A percentile compares a stretch with the other conserved stretches of the same genome.
phyloP scores from a whole-genome alignment of 805 yeast species.

The Wickerhamomyces strasburgensis region DNA sequence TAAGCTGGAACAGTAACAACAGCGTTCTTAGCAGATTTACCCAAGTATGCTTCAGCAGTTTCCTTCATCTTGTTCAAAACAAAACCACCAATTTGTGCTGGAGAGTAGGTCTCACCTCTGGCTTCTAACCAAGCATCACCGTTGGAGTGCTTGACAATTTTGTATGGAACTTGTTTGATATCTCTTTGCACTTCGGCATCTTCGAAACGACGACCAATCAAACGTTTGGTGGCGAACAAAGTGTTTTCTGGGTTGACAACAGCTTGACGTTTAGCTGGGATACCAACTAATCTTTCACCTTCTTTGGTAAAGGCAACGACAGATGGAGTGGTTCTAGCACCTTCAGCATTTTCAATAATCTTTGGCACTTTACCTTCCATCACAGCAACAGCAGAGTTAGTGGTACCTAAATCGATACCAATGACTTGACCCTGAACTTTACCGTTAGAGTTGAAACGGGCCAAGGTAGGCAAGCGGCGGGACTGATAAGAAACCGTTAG shows the following conservation, averaged over 20 bases:
- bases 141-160: conserved; percentile 51
- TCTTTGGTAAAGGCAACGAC: conserved; percentile 63
- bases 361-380: conserved; percentile 45
- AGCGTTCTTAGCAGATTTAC: conserved; percentile 55
- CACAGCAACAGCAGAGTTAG: conserved; percentile 81
- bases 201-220: conserved; percentile 68
- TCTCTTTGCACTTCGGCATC: conserved; percentile 74
- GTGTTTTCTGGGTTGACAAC: conserved; percentile 74
- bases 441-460: conserved; percentile 44
- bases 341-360: conserved; percentile 76
- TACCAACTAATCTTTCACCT: conserved; percentile 54
- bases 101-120: conserved; percentile 46
- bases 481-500: conserved; percentile 9
- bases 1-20: conserved; percentile 85
- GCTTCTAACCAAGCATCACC: conserved; percentile 67
- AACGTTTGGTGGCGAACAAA: conserved; percentile 75
- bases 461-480: conserved; percentile 26
- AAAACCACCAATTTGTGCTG: conserved; percentile 68
- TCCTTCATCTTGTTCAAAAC: conserved; percentile 61
- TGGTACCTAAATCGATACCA: conserved; percentile 84
- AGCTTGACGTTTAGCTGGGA: conserved; percentile 76
- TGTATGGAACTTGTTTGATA: conserved; percentile 57
- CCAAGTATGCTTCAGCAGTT: conserved; percentile 56
- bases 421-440: conserved; percentile 50
- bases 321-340: conserved; percentile 54